Evolutionary conservation across 495 filamentous ascomycete species (phyloP).

Genomic region (Bryoglossum gracile): DNA sequence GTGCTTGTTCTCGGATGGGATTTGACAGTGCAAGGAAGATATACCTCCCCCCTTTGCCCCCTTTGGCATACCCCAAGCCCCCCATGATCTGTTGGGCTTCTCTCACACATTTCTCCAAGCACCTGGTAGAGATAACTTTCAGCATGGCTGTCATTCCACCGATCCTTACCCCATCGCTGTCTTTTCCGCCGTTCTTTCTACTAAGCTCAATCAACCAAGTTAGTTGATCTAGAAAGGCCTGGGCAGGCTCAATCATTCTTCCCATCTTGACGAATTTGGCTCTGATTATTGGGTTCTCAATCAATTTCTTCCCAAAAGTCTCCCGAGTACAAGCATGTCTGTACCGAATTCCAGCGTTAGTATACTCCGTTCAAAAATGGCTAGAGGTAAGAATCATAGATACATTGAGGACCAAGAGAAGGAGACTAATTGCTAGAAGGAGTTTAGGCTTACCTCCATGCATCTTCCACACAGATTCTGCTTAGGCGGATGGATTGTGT

Average conservation of each 20-base stretch:
- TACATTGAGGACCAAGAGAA: too few species aligned
- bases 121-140: slow-evolving; percentile 24
- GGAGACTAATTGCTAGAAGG: too few species aligned
- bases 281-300: slow-evolving; percentile 39
- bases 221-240: slow-evolving; percentile 43
- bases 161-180: slow-evolving; percentile 35
- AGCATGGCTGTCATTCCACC: slow-evolving; percentile 36
- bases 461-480: slow-evolving; percentile 41
- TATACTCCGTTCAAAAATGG: too few species aligned
- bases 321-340: slow-evolving; percentile 41
- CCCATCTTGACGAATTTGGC: slow-evolving; percentile 44
- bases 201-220: slow-evolving; percentile 24
- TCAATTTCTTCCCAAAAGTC: slow-evolving; percentile 42
- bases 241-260: slow-evolving; percentile 41
- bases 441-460: too few species aligned
- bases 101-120: slow-evolving; percentile 24
- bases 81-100: slow-evolving; percentile 29
- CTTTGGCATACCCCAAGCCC: slow-evolving; percentile 27
- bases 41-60: slow-evolving; percentile 29
- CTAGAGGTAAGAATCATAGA: too few species aligned
- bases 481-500: slow-evolving; percentile 37
- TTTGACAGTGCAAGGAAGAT: background rate
- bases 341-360: too few species aligned
- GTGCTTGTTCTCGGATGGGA: background rate
- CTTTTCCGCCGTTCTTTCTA: slow-evolving; percentile 32